A percentile compares a stretch with the other conserved stretches of the same genome.
Evolutionary conservation across 805 yeast genomes (phyloP).

Genomic region (Blastobotrys terrestris): DNA sequence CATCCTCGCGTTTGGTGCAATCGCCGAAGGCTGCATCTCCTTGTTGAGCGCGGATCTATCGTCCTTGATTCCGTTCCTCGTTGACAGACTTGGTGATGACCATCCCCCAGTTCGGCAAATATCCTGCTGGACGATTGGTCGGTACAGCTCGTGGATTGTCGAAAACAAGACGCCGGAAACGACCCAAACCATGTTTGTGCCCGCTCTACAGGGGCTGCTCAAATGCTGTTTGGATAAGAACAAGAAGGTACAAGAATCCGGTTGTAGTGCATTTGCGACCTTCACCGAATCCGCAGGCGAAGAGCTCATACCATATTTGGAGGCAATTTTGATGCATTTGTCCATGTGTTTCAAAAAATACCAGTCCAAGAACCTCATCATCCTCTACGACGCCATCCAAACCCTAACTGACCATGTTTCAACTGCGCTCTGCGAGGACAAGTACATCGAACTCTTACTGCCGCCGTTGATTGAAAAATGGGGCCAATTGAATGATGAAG

Average conservation of each 20-base stretch:
- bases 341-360: slow-evolving; percentile 68
- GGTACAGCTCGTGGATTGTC: slow-evolving; percentile 76
- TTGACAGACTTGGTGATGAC: slow-evolving; percentile 65
- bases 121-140: slow-evolving; percentile 89
- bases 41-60: slow-evolving; percentile 69
- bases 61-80: slow-evolving; percentile 73
- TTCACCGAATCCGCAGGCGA: slow-evolving; percentile 74
- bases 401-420: slow-evolving; percentile 78
- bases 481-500: slow-evolving; percentile 69
- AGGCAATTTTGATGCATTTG: slow-evolving; percentile 63
- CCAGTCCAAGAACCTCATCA: slow-evolving; percentile 73
- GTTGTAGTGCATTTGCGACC: slow-evolving; percentile 78
- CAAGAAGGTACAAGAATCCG: slow-evolving; percentile 93
- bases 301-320: slow-evolving; percentile 54
- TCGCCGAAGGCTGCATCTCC: slow-evolving; percentile 81
- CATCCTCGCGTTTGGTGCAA: slow-evolving; percentile 90
- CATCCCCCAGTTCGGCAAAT: slow-evolving; percentile 88
- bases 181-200: slow-evolving; percentile 61
- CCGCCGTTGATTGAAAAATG: slow-evolving; percentile 83
- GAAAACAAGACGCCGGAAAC: slow-evolving; percentile 34
- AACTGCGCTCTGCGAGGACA: slow-evolving; percentile 47
- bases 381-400: slow-evolving; percentile 85
- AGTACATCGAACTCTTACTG: slow-evolving; percentile 54
- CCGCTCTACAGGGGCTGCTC: slow-evolving; percentile 73
- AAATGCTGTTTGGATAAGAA: slow-evolving; percentile 71